Evolutionary conservation across 2,329 filamentous ascomycete genomes (phyloP), one percentile per base, ranked within the genome.

Genomic region (Trichoderma sp.): DNA sequence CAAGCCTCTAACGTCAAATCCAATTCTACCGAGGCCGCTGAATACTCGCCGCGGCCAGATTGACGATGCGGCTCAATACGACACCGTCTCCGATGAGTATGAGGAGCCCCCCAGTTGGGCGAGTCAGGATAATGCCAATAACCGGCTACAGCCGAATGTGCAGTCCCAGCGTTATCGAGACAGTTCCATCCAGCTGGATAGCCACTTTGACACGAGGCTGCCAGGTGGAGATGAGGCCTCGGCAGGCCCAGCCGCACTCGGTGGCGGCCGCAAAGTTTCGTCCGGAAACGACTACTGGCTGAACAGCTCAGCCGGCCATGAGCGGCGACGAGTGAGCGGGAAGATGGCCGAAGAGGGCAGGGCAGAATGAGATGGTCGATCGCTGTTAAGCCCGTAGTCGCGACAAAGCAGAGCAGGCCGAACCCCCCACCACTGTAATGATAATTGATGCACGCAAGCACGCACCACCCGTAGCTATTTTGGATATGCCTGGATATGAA

Each of bases 311-410:
- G 70, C 73, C 30, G 75, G 75, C 1, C 81, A 81, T 64, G 81
- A 79, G 21, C 81, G 85, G 58, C 81, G 90, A 56, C 88, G 90
- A 70, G 90, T 92, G 2, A 93, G 90, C 75, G 91, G 91, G 1
- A 92, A 91, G 81, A 79, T 89, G 67, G 90, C 85, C 0, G 91
- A 94, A 77, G 91, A 94, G 76, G 91, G 91, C 2, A 81, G 85
- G 58, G 87, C 34, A 21, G 79, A 59, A 34, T 24, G 60, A 65
- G 52, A 26, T 13, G 21, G 37, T n/a, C 24, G 37, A 30, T 24
- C 52, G 11, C 30, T 66, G 51, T n/a, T 56, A 16, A 52, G 34
- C 24, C 28, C 34, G 5, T 54, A 37, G 24, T 26, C 30, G n/a
- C 54, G 51, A n/a, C 43, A 54, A 18, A 32, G 18, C 24, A 30